Evolutionary conservation across 257 asterid species (phyloP), one percentile per base, ranked within the genome.

Genomic region (Solanum okadae): DNA sequence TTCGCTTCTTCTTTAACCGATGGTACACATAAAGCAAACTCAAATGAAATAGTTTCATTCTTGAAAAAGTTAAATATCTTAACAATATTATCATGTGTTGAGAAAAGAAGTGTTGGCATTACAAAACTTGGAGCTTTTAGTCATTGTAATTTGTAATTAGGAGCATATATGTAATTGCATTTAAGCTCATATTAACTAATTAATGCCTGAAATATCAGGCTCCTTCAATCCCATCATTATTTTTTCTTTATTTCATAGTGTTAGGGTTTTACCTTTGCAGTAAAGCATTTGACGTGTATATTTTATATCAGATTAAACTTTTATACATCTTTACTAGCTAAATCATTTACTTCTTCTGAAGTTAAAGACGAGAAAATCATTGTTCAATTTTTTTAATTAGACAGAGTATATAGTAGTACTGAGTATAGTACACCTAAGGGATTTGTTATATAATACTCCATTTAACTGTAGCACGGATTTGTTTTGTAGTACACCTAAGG

Each of bases 1-100:
- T 91, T 92, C 35, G 91, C 89, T 88, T 84, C 91, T 87, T 87
- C 91, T 88, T 61, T 86, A 75, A 85, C 88, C 71, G 91, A 88
- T 88, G 85, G 89, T 87, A 78, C 87, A 42, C 95, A 90, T 88
- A 90, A 49, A 15, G 22, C 8, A 49, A 49, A 72, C 25, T 72
- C 79, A 72, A 72, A 72, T 72, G 7, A 31, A 72, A 4, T 33
- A 33, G 25, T 73, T 72, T 33, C 44, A 34, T 18, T 8, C 44
- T 18, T 8, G 42, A 18, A 71, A 71, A 31, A 71, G 6, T 33
- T 72, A 18, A 16, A 16, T 72, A 16, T 72, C 44, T 18, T 34
- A 34, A 18, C 44, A 33, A 34, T 34, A 34, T 72, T 68, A 14
- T 68, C 37, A 2, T 5, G 75, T 27, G 35, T 18, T 27, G 25